A percentile compares a stretch with the other conserved stretches of the same genome.
Evolutionary conservation across 805 yeast species (phyloP).

Genomic region (Pichia exigua): DNA sequence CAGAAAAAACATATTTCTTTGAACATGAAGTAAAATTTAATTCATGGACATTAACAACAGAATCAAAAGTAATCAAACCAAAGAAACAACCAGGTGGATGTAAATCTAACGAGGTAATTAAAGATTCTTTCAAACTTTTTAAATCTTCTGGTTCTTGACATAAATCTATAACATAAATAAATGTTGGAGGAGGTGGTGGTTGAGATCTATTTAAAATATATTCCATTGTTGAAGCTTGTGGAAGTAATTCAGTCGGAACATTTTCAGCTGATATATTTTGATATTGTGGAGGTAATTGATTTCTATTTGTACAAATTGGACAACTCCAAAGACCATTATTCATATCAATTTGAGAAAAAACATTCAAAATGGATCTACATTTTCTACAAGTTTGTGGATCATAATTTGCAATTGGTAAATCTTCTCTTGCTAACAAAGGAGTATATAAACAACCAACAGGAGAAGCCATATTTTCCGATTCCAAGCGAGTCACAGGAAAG

Average conservation of each 20-base stretch:
- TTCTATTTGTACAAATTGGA: slow-evolving; percentile 71
- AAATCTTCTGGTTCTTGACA: slow-evolving; percentile 87
- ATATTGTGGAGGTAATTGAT: slow-evolving; percentile 77
- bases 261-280: slow-evolving; percentile 66
- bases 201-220: slow-evolving; percentile 61
- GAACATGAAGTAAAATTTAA: slow-evolving; percentile 53
- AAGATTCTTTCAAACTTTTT: slow-evolving; percentile 72
- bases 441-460: slow-evolving; percentile 94
- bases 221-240: slow-evolving; percentile 69
- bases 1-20: slow-evolving; percentile 79
- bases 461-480: slow-evolving; percentile 84
- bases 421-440: slow-evolving; percentile 78
- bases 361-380: slow-evolving; percentile 83
- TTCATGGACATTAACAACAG: slow-evolving; percentile 87
- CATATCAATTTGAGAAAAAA: slow-evolving; percentile 74
- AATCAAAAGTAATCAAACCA: slow-evolving; percentile 83
- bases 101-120: slow-evolving; percentile 64
- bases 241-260: slow-evolving; percentile 73
- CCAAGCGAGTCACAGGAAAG: slow-evolving; percentile 81
- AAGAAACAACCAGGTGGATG: slow-evolving; percentile 87
- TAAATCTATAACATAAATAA: slow-evolving; percentile 76
- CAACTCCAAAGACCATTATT: slow-evolving; percentile 77
- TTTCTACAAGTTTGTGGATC: slow-evolving; percentile 81
- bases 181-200: slow-evolving; percentile 73
- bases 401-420: slow-evolving; percentile 68